These are phyloP conservation scores for Metschnikowia gelsemii DNA, from an alignment of 805 yeast species.

Conservation along the genomic window DNA sequence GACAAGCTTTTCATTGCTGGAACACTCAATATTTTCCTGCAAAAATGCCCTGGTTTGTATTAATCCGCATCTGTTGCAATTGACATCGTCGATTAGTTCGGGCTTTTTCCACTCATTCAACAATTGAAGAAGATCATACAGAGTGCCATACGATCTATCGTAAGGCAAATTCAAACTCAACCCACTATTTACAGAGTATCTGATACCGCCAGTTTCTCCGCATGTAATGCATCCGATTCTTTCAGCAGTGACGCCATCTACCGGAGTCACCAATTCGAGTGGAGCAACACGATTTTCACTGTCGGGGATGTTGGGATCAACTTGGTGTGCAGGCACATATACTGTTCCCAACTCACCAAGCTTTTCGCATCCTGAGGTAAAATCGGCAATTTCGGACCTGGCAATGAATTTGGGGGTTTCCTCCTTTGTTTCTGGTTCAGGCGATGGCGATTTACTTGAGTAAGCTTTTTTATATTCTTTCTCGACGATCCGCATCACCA, in stretches of 20 bases:
- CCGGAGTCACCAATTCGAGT: conserved; percentile 73
- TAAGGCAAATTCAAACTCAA: conserved; percentile 66
- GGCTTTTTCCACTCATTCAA: conserved; percentile 69
- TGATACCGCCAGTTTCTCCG: conserved; percentile 91
- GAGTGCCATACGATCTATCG: conserved; percentile 37
- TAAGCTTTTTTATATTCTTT: conserved; percentile 44
- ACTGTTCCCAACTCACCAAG: conserved; percentile 64
- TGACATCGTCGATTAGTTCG: conserved; percentile 89
- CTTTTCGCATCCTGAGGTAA: conserved; percentile 40
- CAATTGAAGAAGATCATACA: conserved; percentile 47
- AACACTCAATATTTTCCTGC: conserved; percentile 41
- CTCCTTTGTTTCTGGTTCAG: conserved; percentile 24
- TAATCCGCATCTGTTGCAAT: conserved; percentile 90
- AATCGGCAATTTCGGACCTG: conserved; percentile 24
- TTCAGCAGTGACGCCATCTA: conserved; percentile 86
- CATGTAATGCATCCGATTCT: conserved; percentile 87
- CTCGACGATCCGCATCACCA: conserved; percentile 66
- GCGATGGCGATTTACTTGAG: conserved; percentile 24
- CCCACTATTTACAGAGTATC: conserved; percentile 77
- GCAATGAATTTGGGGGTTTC: conserved; percentile 23
- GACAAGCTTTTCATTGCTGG: conserved; percentile 32
- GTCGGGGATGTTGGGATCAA: conserved; percentile 64
- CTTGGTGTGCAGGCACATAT: conserved; percentile 69
- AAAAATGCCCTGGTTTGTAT: conserved; percentile 56
- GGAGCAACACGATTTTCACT: conserved; percentile 47